Percentiles rank a stretch among this genome's conserved stretches.
These are phyloP conservation scores for Cunninghamia lanceolata DNA, from an alignment of 75 land plant genomes.

Conservation along the genomic window DNA sequence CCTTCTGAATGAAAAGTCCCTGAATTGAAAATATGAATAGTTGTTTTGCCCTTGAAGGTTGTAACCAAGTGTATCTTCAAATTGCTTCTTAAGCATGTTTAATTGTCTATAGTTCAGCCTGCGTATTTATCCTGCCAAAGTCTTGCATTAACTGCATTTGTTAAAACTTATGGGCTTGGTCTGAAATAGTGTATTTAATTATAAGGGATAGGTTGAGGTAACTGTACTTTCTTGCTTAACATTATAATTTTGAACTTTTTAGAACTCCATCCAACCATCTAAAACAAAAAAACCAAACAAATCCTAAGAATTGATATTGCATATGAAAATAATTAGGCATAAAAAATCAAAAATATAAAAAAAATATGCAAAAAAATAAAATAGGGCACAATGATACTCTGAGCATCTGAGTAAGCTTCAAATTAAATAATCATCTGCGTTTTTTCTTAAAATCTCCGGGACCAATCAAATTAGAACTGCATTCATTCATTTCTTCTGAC, in stretches of 20 bases:
- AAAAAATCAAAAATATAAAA: not conserved
- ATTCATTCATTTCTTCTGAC: constrained; percentile 45
- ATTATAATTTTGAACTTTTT: not conserved
- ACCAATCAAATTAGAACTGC: constrained; percentile 27
- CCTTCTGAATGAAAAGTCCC: not conserved
- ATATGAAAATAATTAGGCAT: not conserved
- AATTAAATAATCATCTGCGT: constrained; percentile 7
- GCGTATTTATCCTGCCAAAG: not conserved
- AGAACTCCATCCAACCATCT: not conserved
- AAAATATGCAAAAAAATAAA: not conserved
- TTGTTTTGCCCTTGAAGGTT: not conserved
- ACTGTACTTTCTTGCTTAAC: not conserved
- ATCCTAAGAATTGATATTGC: not conserved
- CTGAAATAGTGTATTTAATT: not conserved
- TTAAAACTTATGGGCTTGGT: not conserved
- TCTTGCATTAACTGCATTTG: not conserved
- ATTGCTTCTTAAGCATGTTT: not conserved
- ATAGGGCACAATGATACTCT: not conserved
- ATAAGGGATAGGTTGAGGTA: not conserved
- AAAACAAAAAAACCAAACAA: constrained; percentile 1
- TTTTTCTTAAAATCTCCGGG: constrained; percentile 41
- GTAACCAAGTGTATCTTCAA: not conserved
- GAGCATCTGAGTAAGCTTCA: not conserved
- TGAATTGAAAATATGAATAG: not conserved
- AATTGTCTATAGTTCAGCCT: not conserved